Conservation (phyloP, 169 alveolate genomes). For the Eimeria maxima region DNA sequence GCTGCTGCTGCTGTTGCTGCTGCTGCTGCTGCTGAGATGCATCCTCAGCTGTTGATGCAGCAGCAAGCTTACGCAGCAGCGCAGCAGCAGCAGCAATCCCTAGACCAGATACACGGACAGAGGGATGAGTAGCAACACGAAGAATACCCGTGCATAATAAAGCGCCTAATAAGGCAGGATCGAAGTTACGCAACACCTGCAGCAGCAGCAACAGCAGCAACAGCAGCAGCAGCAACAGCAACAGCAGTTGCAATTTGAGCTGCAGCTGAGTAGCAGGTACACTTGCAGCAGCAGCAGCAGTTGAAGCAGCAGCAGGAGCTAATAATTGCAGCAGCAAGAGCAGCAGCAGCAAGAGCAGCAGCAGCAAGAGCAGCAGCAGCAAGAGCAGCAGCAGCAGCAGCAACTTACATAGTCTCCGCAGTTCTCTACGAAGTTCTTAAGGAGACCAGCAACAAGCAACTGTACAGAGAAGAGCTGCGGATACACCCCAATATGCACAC, state of each 20-base stretch:
- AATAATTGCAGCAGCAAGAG: background rate
- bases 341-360: slow-evolving; percentile 17
- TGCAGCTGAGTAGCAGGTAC: too few relatives aligned
- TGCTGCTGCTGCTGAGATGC: slow-evolving; percentile 1
- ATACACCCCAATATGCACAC: too few relatives aligned
- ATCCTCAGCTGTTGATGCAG: too few relatives aligned
- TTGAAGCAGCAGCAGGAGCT: background rate
- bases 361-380: background rate
- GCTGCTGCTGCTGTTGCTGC: slow-evolving; percentile 63
- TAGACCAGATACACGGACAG: slow-evolving; percentile 35
- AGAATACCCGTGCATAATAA: slow-evolving; percentile 39
- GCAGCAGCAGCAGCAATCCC: slow-evolving; percentile 76
- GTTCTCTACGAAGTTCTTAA: slow-evolving; percentile 61
- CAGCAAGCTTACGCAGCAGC: slow-evolving; percentile 6
- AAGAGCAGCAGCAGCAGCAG: background rate
- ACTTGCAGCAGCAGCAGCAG: background rate
- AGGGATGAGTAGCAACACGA: slow-evolving; percentile 67
- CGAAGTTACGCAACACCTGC: slow-evolving; percentile 60
- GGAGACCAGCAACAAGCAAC: slow-evolving; percentile 54
- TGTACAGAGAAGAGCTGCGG: slow-evolving; percentile 31
- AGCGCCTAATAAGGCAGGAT: slow-evolving; percentile 18
- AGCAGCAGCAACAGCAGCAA: slow-evolving; percentile 40
- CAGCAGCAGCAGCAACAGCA: background rate
- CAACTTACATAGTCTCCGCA: slow-evolving; percentile 72
- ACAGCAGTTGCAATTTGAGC: too few relatives aligned